Evolutionary conservation across 2,329 filamentous ascomycete genomes (phyloP).

Genomic region (Penicillium sp.): DNA sequence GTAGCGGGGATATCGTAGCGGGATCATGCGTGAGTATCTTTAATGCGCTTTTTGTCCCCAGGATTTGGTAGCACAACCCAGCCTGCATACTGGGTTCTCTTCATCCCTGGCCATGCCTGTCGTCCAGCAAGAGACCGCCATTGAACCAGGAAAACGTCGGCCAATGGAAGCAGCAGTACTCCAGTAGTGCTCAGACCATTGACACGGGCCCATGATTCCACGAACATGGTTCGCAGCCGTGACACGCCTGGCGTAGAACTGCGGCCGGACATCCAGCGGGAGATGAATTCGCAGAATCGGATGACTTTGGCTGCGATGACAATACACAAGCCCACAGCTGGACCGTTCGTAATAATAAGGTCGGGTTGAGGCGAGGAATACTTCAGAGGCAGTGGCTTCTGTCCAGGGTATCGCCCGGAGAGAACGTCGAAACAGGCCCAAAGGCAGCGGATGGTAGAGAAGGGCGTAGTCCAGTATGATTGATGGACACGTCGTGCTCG

Average conservation of each 20-base stretch:
- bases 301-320: conserved; percentile 54
- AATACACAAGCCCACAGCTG: conserved; percentile 78
- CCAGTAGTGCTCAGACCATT: conserved; percentile 79
- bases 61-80: conserved; percentile 33
- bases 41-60: neutral
- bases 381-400: conserved; percentile 20
- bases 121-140: conserved; percentile 60
- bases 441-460: conserved; percentile 63
- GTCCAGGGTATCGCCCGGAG: conserved; percentile 33
- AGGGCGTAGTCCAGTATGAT: conserved; percentile 65
- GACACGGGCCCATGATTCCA: conserved; percentile 90
- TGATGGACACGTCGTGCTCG: conserved; percentile 81
- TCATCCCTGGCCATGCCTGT: conserved; percentile 36
- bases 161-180: conserved; percentile 64
- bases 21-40: neutral
- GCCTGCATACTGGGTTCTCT: conserved; percentile 38
- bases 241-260: conserved; percentile 11
- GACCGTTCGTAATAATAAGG: conserved; percentile 79
- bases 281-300: conserved; percentile 45
- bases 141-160: conserved; percentile 78
- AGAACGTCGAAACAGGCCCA: conserved; percentile 57
- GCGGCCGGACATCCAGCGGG: conserved; percentile 5
- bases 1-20: neutral
- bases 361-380: conserved; percentile 55
- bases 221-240: conserved; percentile 68